Base-by-base conservation (phyloP, 495 filamentous ascomycete species). In the Hypoxylon trugodes region DNA sequence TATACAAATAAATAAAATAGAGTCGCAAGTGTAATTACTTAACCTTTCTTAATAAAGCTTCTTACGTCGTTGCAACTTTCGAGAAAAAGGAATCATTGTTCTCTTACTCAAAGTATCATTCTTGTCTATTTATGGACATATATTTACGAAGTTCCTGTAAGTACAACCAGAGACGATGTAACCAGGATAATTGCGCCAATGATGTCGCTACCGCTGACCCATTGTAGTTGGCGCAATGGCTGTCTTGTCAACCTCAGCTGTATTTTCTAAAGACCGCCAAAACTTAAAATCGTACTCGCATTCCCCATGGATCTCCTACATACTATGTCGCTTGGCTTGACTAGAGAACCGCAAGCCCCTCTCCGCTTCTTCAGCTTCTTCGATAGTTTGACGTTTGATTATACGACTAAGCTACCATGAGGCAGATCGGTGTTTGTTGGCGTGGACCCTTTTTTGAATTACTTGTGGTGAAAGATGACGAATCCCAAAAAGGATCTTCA, bases 71-170 rank as follows among this genome's bases (percentile, higher is more conserved):
- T 10, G 45, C 26, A 18, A 8, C 2, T 33, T 48, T 48, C 2
- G 28, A 35, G 22, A 3, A 48, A 21, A 33, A 30, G 16, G 24
- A 46, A 30, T 46, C 24, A 30, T 25, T 25, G 30, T 46, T 8
- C 19, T 18, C 15, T 41, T 18, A 40, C 18, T 40, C 5, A 30
- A 9, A 36, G 32, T 4, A 38, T 16, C 36, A 41, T 26, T 37
- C 3, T 16, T 36, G 59, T 58, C 60, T 65, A 65, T 65, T 59
- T 59, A 65, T n/a, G n/a, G n/a, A n/a, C n/a, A n/a, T n/a, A n/a
- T 65, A 59, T 58, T 57, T 59, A 28, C 47, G 36, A 57, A 59
- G 54, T 49, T 51, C 46, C 51, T n/a, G 50, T 49, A 25, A 26
- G 37, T 46, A 37, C 40, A 45, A 16, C 46, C 52, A 32, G 37